phyloP scores from a whole-genome alignment of 495 filamentous ascomycete species.

The Cercophora newfieldiana region DNA sequence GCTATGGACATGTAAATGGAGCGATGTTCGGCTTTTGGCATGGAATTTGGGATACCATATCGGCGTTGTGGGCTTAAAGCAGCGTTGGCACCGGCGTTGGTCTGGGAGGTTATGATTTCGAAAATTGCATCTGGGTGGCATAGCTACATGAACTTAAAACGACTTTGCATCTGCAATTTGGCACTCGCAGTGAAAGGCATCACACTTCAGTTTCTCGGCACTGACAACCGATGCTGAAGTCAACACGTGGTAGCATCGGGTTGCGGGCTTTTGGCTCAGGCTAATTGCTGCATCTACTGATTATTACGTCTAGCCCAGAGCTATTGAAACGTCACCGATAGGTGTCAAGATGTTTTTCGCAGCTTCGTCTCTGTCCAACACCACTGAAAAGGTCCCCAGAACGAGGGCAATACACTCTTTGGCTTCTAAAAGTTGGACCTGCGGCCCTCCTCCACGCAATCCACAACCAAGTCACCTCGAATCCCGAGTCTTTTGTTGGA shows the following conservation, averaged over 20 bases:
- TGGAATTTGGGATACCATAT: background rate
- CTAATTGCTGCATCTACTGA: constrained; percentile 2
- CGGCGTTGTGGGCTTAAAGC: constrained; percentile 7
- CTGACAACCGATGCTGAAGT: background rate
- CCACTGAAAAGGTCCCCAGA: background rate
- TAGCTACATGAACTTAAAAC: background rate
- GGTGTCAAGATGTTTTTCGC: background rate
- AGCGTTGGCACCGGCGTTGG: background rate
- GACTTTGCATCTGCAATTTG: background rate
- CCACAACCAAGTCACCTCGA: background rate
- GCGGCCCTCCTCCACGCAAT: too few relatives aligned
- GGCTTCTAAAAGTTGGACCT: too few relatives aligned
- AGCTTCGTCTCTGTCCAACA: background rate
- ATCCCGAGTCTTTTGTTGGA: background rate
- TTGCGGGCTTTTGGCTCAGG: background rate
- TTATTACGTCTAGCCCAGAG: constrained; percentile 4
- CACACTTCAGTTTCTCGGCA: background rate
- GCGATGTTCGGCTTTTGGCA: background rate
- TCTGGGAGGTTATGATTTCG: background rate
- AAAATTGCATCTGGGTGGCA: background rate
- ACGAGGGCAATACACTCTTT: background rate
- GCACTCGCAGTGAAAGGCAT: background rate
- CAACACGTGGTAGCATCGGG: constrained; percentile 6
- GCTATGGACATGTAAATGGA: constrained; percentile 67
- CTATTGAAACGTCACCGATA: constrained; percentile 11